phyloP scores from a whole-genome alignment of 108 stramenopile species.

The Skeletonema menzelii region DNA sequence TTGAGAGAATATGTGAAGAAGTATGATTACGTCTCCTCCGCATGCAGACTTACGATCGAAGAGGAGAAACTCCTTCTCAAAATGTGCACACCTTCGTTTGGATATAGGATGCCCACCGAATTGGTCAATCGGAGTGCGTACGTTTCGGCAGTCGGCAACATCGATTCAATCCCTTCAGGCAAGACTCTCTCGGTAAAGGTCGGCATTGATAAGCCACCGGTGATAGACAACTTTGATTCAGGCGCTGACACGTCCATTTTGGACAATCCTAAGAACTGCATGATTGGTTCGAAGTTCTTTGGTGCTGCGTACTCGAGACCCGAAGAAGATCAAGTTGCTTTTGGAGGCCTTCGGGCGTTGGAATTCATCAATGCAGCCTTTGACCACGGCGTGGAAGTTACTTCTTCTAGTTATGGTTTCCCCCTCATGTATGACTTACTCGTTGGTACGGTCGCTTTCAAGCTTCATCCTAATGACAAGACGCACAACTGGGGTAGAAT shows the following conservation, averaged over 20 bases:
- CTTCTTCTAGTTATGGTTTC: conserved; percentile 92
- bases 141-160: conserved; percentile 82
- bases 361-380: conserved; percentile 86
- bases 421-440: conserved; percentile 95
- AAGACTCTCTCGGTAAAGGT: conserved; percentile 81
- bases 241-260: conserved; percentile 82
- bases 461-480: conserved; percentile 92
- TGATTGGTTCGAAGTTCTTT: conserved; percentile 86
- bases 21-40: conserved; percentile 85
- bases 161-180: conserved; percentile 71
- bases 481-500: conserved; percentile 93
- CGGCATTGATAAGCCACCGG: conserved; percentile 76
- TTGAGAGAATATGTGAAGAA: conserved; percentile 90
- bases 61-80: conserved; percentile 91
- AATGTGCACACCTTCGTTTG: conserved; percentile 70
- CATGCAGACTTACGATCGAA: conserved; percentile 87
- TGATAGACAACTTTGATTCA: conserved; percentile 83
- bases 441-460: conserved; percentile 90
- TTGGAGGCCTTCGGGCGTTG: conserved; percentile 86
- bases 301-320: conserved; percentile 88
- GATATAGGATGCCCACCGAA: conserved; percentile 67
- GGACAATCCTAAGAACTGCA: conserved; percentile 86
- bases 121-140: conserved; percentile 84
- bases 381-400: conserved; percentile 84
- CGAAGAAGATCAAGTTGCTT: conserved; percentile 87